Base-by-base conservation (phyloP, 192 early-diverging fungal species). In the Entomortierella beljakovae region DNA sequence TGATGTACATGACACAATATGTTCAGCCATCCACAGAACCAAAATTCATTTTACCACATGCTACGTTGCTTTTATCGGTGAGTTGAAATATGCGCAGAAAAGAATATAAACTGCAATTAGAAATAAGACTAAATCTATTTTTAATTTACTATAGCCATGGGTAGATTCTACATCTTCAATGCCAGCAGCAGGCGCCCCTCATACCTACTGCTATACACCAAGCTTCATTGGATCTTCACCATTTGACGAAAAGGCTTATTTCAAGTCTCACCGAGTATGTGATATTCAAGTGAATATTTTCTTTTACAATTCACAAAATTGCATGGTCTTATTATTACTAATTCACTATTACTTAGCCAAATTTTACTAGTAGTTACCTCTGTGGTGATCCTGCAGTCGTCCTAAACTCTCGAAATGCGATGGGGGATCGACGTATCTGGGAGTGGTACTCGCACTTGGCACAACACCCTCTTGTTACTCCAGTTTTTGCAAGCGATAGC, bases 21-120 rank as follows among this genome's bases (percentile, higher is more conserved):
- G 67, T 79, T 16, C 67, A 79, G 23, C 75, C 75, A 20, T 35
- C 61, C 23, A 69, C 56, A 2, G 51, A 60, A n/a, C 66, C 74
- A 5, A 62, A 62, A 59, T 64, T 51, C 34, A 22, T 64, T 3
- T 15, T 79, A 56, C 75, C 67, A 6, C 75, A 79, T 55, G 59
- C 61, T 9, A 54, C 61, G 0, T 31, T 79, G 3, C 35, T 79
- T 1, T 10, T 79, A 13, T 77, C 74, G 22, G 74, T 77, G 64
- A 61, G 66, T 32, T 13, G 3, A 26, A 25, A 26, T 28, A 53
- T n/a, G n/a, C n/a, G n/a, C n/a, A 29, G 3, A 26, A 25, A 53
- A 9, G 5, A 3, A 26, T 25, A 29, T 16, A 26, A 53, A 53
- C n/a, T 51, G 16, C 49, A 22, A 25, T 13, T 18, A 43, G 18